Evolutionary conservation across 371 early-diverging fungal species (phyloP), one percentile per base, ranked within the genome.

Genomic region (Circinella minor): DNA sequence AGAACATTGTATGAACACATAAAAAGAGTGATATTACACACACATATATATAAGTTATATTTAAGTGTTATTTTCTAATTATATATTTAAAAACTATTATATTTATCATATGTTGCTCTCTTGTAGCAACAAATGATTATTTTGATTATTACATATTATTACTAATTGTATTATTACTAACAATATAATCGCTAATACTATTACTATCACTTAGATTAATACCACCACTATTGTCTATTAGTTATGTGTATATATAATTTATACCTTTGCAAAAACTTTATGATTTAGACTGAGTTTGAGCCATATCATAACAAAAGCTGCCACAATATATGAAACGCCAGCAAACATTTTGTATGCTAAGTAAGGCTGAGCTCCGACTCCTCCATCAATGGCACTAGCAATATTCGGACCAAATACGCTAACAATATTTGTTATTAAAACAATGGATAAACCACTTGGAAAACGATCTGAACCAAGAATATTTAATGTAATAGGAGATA

Each of bases 291-390:
- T 62, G n/a, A 63, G 39, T n/a, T 63, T 63, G 57, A 63, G 43
- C 17, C 63, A 62, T 43, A 63, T 39, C 36, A 65, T n/a, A 36
- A 54, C 48, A 37, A 71, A 4, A 5, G 74, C 66, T 13, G 79
- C 76, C 11, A 60, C 34, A 6, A 81, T 17, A 62, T 74, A 81
- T 6, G 76, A 61, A 9, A 55, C 60, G n/a, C 77, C 81, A n/a
- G 81, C 75, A 65, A 81, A 81, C 13, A 78, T 65, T 36, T 78
- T 81, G 61, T 81, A 79, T 17, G 72, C 73, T 14, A 69, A 63
- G 51, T 62, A 81, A 9, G 81, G 77, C 8, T 65, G 36, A 1
- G 70, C 36, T 8, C 34, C 63, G 13, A 74, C 67, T 6, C 68
- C 70, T 6, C 73, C 37, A 49, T 79, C 74, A 38, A 82, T 78